Conservation (phyloP, 2,329 filamentous ascomycete species). For the Sordariomycetes sp. region DNA sequence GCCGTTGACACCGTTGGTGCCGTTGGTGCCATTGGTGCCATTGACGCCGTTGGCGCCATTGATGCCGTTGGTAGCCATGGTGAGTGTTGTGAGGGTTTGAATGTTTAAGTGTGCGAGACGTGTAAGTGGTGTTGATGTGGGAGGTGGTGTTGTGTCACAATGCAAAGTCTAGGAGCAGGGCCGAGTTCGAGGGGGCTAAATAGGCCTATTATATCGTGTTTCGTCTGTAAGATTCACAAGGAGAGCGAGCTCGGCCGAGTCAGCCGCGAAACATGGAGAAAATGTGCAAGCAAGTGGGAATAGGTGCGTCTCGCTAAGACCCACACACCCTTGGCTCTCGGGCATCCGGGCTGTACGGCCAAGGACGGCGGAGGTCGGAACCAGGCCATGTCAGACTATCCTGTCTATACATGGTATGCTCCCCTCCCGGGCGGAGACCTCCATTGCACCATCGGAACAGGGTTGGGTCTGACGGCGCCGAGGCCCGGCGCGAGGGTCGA, state of each 20-base stretch:
- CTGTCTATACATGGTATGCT: no score
- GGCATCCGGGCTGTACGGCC: no score
- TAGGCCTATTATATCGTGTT: neutral
- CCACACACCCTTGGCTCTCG: neutral
- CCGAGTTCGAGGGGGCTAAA: neutral
- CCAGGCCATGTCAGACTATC: no score
- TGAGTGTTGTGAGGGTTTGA: neutral
- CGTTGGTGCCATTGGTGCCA: neutral
- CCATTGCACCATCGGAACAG: no score
- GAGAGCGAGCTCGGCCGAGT: neutral
- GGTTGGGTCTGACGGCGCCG: no score
- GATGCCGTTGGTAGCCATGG: neutral
- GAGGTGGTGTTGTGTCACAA: neutral
- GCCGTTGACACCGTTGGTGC: neutral
- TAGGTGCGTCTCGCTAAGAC: neutral
- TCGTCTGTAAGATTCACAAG: neutral
- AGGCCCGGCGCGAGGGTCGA: no score
- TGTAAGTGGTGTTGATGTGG: neutral
- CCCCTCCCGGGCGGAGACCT: no score
- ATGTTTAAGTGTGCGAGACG: neutral
- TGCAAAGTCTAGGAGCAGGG: neutral
- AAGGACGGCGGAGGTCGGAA: no score
- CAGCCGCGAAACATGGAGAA: neutral
- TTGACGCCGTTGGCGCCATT: constrained; percentile 17
- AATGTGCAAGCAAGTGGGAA: no score